These are phyloP conservation scores for Wickerhamomyces pijperi DNA, from an alignment of 805 yeast genomes.

Conservation along the genomic window DNA sequence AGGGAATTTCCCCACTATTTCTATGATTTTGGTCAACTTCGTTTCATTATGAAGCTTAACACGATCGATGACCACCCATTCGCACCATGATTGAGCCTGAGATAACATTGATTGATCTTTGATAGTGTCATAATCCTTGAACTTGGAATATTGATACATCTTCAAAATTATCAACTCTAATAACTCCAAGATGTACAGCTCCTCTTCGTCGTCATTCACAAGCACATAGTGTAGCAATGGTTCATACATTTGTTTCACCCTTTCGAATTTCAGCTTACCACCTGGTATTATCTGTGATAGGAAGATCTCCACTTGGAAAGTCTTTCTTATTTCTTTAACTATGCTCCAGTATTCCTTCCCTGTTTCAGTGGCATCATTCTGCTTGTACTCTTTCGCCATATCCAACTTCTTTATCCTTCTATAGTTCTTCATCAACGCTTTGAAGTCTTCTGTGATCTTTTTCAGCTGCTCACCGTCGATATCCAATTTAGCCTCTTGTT, in stretches of 20 bases:
- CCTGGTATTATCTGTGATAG: slow-evolving; percentile 25
- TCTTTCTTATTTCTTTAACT: slow-evolving; percentile 17
- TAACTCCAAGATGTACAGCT: slow-evolving; percentile 13
- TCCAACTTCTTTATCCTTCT: slow-evolving; percentile 39
- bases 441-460: slow-evolving; percentile 15
- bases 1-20: slow-evolving; percentile 10
- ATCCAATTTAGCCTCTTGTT: slow-evolving; percentile 11
- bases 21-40: slow-evolving; percentile 4
- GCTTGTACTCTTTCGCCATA: slow-evolving; percentile 25
- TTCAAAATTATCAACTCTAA: slow-evolving; percentile 7
- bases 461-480: slow-evolving; percentile 20
- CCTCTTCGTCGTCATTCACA: slow-evolving; percentile 8
- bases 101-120: slow-evolving; percentile 4
- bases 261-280: slow-evolving; percentile 17
- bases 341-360: slow-evolving; percentile 34
- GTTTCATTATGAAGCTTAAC: not conserved
- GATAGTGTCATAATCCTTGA: slow-evolving; percentile 1
- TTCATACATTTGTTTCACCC: slow-evolving; percentile 20
- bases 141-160: slow-evolving; percentile 8
- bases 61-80: slow-evolving; percentile 7
- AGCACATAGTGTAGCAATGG: slow-evolving; percentile 13
- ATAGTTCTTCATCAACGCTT: slow-evolving; percentile 31
- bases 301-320: slow-evolving; percentile 13
- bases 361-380: slow-evolving; percentile 30
- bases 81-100: slow-evolving; percentile 8